phyloP scores from a whole-genome alignment of 2,329 filamentous ascomycete species.

The Xylariaceae sp. region DNA sequence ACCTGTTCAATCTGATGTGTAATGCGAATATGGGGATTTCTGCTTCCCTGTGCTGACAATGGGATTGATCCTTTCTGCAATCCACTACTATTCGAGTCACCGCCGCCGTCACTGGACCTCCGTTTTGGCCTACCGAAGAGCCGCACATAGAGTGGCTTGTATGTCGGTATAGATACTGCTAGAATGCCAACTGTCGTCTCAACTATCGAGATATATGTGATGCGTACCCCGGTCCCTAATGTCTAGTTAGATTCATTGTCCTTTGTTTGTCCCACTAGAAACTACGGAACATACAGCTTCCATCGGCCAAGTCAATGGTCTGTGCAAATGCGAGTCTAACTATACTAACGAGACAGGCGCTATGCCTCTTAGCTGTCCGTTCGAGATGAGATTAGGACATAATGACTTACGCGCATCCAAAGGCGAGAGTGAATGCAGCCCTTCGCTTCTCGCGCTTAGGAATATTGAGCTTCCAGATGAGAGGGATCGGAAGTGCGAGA shows the following conservation, averaged over 20 bases:
- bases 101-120: neutral
- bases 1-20: slow-evolving; percentile 18
- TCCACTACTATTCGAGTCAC: slow-evolving; percentile 9
- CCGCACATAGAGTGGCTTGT: slow-evolving; percentile 8
- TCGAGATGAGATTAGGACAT: neutral
- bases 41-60: slow-evolving; percentile 4
- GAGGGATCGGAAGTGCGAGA: slow-evolving; percentile 5
- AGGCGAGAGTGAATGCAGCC: slow-evolving; percentile 1
- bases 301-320: slow-evolving; percentile 6
- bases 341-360: slow-evolving; percentile 12
- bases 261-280: no score
- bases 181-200: slow-evolving; percentile 13
- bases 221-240: no score
- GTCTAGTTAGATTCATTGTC: no score
- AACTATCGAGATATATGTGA: neutral
- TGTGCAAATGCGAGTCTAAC: slow-evolving; percentile 12
- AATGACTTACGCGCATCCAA: slow-evolving; percentile 10
- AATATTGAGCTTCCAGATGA: slow-evolving; percentile 2
- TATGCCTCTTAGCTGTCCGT: neutral
- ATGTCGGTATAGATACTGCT: slow-evolving; percentile 13
- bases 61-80: slow-evolving; percentile 5
- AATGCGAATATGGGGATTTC: slow-evolving; percentile 10
- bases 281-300: neutral
- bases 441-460: slow-evolving; percentile 8
- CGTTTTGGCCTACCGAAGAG: neutral